A percentile compares a stretch with the other conserved stretches of the same genome.
phyloP scores from a whole-genome alignment of 2,329 filamentous ascomycete genomes.

The Aspergillus melleus region DNA sequence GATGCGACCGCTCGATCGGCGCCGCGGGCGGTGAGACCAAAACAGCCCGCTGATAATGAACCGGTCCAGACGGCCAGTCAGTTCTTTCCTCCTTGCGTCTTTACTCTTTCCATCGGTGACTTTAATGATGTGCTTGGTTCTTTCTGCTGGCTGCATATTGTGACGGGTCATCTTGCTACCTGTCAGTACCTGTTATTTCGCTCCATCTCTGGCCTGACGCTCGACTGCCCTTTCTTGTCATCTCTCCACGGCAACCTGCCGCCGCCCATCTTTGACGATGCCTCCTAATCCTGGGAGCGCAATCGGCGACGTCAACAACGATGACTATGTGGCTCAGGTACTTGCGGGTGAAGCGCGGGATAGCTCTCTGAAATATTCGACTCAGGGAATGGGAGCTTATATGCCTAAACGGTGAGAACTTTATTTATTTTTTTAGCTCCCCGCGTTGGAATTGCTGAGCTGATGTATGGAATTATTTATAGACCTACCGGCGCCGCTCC shows the following conservation, averaged over 20 bases:
- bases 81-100: background rate
- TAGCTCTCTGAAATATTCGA: conserved; percentile 70
- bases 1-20: conserved; percentile 8
- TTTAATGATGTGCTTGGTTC: background rate
- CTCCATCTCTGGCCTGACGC: background rate
- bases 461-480: conserved; percentile 15
- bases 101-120: background rate
- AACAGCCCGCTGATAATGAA: background rate
- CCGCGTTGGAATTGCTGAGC: background rate
- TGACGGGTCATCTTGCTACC: background rate
- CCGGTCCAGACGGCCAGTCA: background rate
- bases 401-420: conserved; percentile 52
- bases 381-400: conserved; percentile 71
- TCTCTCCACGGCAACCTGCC: background rate
- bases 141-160: background rate
- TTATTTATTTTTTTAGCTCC: conserved; percentile 2
- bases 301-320: conserved; percentile 49
- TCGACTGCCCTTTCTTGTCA: background rate
- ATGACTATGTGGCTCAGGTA: conserved; percentile 71
- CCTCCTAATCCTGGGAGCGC: conserved; percentile 24
- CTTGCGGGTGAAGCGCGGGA: conserved; percentile 76
- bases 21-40: conserved; percentile 14
- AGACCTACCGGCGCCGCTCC: conserved; percentile 68
- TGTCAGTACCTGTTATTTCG: background rate
- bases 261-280: conserved; percentile 23